These are phyloP conservation scores for Talaromyces stipitatus DNA, from an alignment of 495 filamentous ascomycete species.

Conservation along the genomic window DNA sequence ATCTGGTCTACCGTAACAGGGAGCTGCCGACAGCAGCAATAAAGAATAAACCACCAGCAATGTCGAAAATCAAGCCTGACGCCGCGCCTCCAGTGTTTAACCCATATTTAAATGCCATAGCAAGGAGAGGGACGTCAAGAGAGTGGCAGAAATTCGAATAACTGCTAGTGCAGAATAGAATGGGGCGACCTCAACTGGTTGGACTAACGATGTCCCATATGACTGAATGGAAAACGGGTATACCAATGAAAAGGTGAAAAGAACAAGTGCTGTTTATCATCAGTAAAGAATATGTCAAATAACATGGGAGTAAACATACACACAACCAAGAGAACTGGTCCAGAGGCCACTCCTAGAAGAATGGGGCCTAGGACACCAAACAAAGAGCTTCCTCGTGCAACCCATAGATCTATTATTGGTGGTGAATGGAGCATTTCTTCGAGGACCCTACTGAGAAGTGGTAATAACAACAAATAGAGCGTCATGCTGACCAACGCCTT, in stretches of 20 bases:
- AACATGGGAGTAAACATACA: neutral
- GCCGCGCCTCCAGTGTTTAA: neutral
- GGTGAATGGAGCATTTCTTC: neutral
- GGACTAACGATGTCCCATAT: slow-evolving; percentile 1
- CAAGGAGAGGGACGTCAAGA: neutral
- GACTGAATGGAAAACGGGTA: neutral
- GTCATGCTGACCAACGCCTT: neutral
- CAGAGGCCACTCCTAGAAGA: neutral
- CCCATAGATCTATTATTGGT: neutral
- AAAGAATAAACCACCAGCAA: neutral
- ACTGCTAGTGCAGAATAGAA: neutral
- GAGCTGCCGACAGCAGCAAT: neutral
- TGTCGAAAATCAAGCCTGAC: neutral
- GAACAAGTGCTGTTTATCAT: neutral
- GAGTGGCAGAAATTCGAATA: neutral
- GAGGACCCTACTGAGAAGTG: neutral
- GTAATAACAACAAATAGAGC: neutral
- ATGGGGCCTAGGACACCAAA: neutral
- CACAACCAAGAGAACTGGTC: neutral
- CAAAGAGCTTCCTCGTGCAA: slow-evolving; percentile 1
- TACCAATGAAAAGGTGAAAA: slow-evolving; percentile 1
- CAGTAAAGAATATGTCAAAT: neutral
- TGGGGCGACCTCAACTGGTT: slow-evolving; percentile 1
- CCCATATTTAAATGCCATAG: neutral
- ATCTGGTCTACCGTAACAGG: neutral